Conservation (phyloP, 2,329 filamentous ascomycete genomes). For the Claviceps quebecensis region DNA sequence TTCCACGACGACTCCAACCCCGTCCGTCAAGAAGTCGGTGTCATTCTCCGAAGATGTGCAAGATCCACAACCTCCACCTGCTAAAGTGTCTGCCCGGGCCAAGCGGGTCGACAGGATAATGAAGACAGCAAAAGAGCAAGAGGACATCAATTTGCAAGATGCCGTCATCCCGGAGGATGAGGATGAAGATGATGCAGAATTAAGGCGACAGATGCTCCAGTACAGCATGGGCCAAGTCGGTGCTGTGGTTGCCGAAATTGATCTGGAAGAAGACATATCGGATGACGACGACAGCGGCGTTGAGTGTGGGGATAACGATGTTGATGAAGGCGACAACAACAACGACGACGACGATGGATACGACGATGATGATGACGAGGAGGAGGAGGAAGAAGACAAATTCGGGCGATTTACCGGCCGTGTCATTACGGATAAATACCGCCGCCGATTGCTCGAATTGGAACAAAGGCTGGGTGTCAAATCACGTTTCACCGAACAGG, state of each 20-base stretch:
- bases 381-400: constrained; percentile 58
- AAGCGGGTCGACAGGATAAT: constrained; percentile 42
- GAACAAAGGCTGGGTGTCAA: constrained; percentile 59
- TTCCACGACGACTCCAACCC: background rate
- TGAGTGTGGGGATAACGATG: constrained; percentile 37
- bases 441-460: constrained; percentile 70
- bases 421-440: constrained; percentile 60
- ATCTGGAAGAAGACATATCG: constrained; percentile 56
- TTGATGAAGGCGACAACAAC: constrained; percentile 27
- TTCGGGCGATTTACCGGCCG: constrained; percentile 58
- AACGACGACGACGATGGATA: constrained; percentile 40
- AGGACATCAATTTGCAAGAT: constrained; percentile 28
- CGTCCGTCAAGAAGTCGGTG: constrained; percentile 39
- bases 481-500: constrained; percentile 38
- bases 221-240: constrained; percentile 84
- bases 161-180: constrained; percentile 59
- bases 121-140: constrained; percentile 39
- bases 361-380: constrained; percentile 35
- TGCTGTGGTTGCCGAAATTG: constrained; percentile 80
- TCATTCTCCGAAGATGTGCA: constrained; percentile 46
- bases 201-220: constrained; percentile 78
- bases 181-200: constrained; percentile 60
- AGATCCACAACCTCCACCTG: constrained; percentile 11
- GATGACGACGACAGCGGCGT: constrained; percentile 40
- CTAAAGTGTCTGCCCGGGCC: constrained; percentile 25